Percentiles rank a stretch among this genome's conserved stretches.
Evolutionary conservation across 768 basidiomycete species (phyloP).

Genomic region (Termitomyces sp.): DNA sequence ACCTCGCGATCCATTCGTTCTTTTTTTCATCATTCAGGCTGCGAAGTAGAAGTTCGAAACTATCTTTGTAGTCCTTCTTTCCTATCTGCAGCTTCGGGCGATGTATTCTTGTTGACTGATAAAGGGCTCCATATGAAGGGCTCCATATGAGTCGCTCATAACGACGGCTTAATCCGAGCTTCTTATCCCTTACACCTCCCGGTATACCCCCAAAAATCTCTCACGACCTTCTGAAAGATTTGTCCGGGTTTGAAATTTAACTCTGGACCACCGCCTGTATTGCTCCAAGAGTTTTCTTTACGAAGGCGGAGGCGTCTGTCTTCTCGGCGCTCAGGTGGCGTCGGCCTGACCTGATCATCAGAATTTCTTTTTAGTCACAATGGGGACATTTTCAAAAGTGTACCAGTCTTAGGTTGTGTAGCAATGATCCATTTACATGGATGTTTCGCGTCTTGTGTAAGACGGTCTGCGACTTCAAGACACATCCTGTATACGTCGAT

Average conservation of each 20-base stretch:
- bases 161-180: neutral
- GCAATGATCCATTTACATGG: neutral
- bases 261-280: neutral
- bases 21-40: neutral
- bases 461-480: neutral
- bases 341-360: neutral
- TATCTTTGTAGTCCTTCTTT: neutral
- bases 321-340: neutral
- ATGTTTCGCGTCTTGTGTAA: neutral
- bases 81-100: neutral
- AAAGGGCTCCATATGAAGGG: neutral
- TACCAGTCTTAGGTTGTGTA: neutral
- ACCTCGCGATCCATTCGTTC: neutral
- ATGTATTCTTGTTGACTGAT: neutral
- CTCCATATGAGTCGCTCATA: neutral
- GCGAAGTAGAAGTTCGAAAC: neutral
- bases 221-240: neutral
- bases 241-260: neutral
- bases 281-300: neutral
- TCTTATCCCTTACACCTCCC: neutral
- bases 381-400: neutral
- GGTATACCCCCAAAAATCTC: neutral
- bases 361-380: neutral
- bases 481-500: neutral
- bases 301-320: neutral